Conservation (phyloP, 306 rosid species). For the Spatholobus suberectus region DNA sequence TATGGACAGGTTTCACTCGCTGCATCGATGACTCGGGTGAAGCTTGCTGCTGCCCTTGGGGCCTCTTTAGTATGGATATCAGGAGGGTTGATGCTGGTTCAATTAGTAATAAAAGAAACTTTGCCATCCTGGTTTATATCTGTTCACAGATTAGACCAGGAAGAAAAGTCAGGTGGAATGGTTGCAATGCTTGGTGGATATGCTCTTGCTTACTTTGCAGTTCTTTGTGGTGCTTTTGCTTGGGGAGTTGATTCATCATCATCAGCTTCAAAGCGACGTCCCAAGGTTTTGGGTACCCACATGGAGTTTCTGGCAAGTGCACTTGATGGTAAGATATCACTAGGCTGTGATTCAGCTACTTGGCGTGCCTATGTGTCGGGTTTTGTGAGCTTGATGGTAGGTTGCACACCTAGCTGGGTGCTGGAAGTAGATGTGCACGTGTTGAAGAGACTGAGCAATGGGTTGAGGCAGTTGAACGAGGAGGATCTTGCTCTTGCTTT, state of each 20-base stretch:
- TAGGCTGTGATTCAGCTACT: slow-evolving; percentile 83
- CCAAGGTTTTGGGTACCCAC: slow-evolving; percentile 73
- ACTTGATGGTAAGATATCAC: slow-evolving; percentile 91
- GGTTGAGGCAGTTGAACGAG: slow-evolving; percentile 82
- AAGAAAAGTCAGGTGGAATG: slow-evolving; percentile 72
- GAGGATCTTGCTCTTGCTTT: slow-evolving; percentile 90
- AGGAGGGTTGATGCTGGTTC: slow-evolving; percentile 82
- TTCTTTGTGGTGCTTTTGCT: slow-evolving; percentile 84
- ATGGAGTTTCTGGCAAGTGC: slow-evolving; percentile 96
- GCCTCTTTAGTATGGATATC: slow-evolving; percentile 91
- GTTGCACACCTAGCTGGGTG: slow-evolving; percentile 86
- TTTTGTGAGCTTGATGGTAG: slow-evolving; percentile 85
- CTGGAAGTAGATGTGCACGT: slow-evolving; percentile 79
- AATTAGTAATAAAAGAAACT: slow-evolving; percentile 81
- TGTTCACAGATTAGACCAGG: slow-evolving; percentile 64
- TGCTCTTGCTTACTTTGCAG: slow-evolving; percentile 86
- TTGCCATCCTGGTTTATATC: slow-evolving; percentile 95
- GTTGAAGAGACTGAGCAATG: slow-evolving; percentile 81
- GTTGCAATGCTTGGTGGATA: slow-evolving; percentile 86
- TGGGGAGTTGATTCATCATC: slow-evolving; percentile 95
- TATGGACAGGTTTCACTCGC: slow-evolving; percentile 76
- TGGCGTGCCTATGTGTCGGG: slow-evolving; percentile 93
- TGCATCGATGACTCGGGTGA: slow-evolving; percentile 72
- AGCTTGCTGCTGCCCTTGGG: slow-evolving; percentile 92
- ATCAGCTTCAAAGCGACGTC: slow-evolving; percentile 82